Base-by-base conservation (phyloP, 2,329 filamentous ascomycete genomes). In the Pyrenochaeta sp. region DNA sequence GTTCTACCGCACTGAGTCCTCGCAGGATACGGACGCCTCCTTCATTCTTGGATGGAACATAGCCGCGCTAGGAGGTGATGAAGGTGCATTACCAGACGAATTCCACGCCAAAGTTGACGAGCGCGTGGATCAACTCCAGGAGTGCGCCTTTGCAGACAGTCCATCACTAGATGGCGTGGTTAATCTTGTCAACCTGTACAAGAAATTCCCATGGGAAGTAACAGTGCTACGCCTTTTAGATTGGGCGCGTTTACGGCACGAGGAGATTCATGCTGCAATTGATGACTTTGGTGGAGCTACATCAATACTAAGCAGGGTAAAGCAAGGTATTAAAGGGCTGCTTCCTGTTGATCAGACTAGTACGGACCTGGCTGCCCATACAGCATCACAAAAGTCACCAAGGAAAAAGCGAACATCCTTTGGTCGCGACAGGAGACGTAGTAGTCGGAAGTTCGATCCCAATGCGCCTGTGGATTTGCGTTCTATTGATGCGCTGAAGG, bases 141-240 rank as follows among this genome's bases (percentile, higher is more conserved):
- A 51, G 2, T 58, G 52, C 15, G 72, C 78, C 32, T 46, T 51
- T 3, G 41, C 60, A 3, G 63, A 68, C n/a, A 54, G 67, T 2
- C 58, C 72, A 24, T 66, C 68, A 1, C 37, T 59, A 6, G 47
- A 60, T 6, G 55, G 63, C 3, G 40, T 60, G 3, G 61, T 77
- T 10, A 74, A 79, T 28, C 60, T 80, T 18, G 72, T 74, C 3
- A 61, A 55, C 1, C 51, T 86, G 4, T 71, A 73, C 23, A 58
- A 63, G 2, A 50, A 58, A 2, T 86, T 77, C 56, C 71, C 74
- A 3, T 85, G 81, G 81, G 54, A 70, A 0, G 55, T 65, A 3
- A 80, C 83, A 38, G 59, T 79, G 5, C 51, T 75, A 1, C 62
- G 72, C 7, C 60, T 77, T 5, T 64, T 77, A 1, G 55, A 70